Evolutionary conservation across 495 filamentous ascomycete species (phyloP), one percentile per base, ranked within the genome.

Genomic region (Aspergillus heteromorphus): DNA sequence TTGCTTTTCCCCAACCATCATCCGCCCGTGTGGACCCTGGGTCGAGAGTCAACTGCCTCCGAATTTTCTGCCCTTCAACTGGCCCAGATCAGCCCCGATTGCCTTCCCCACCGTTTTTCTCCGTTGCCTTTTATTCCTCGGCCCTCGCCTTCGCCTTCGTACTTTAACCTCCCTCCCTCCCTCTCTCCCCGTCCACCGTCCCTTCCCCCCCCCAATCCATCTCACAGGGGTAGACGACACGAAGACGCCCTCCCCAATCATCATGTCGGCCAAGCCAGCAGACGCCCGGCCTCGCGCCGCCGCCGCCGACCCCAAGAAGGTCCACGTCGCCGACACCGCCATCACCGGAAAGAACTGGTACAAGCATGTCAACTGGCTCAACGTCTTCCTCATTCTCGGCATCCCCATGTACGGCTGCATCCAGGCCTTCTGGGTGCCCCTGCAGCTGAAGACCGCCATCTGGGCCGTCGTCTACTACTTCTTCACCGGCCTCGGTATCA

Each of bases 321-420:
- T 47, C 13, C 79, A 82, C 60, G 80, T 82, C 51, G 75, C 79
- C 48, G 79, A 82, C 48, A 79, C 76, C 19, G 83, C 87, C 45
- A 85, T 97, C 54, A 96, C 89, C 49, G 79, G 79, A 69, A 64
- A 77, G 57, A 99, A 99, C 77, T 97, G 91, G 91, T 86, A 92
- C 76, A 89, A 95, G 69, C 95, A 97, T 65, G 83, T 97, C 80
- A 92, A 97, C 79, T 97, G 93, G 91, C 74, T 95, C 23, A 92
- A 96, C 68, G 87, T 92, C 41, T 79, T 77, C 62, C 77, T 97
- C 71, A 96, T 99, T 71, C 74, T 97, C 65, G 79, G 87, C 57
- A 83, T 97, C 40, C 93, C 93, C 1, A 38, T 93, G 13, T 73
- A 83, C 51, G 95, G 95, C 49, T 75, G 85, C 64, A 71, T 95